Evolutionary conservation across 2,329 filamentous ascomycete genomes (phyloP).

Genomic region (Meredithiella fracta): DNA sequence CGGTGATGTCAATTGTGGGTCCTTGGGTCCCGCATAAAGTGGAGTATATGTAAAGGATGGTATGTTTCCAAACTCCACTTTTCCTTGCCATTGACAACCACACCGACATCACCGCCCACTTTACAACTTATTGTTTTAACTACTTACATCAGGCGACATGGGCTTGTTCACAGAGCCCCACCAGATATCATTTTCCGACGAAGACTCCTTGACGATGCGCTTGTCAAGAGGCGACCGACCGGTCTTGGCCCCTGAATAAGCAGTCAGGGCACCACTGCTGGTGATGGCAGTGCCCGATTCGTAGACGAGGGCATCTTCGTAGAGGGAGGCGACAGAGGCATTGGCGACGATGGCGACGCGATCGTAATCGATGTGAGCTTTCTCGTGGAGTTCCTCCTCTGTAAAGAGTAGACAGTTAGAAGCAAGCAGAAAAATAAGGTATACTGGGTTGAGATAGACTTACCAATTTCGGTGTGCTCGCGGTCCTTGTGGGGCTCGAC

Average conservation of each 20-base stretch:
- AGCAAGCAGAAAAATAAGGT: background rate
- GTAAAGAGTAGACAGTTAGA: constrained; percentile 14
- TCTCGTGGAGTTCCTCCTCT: constrained; percentile 92
- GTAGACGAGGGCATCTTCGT: constrained; percentile 94
- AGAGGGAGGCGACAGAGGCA: constrained; percentile 84
- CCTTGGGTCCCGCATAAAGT: background rate
- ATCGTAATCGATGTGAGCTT: constrained; percentile 97
- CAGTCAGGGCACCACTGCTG: constrained; percentile 82
- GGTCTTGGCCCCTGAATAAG: constrained; percentile 96
- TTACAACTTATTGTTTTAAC: background rate
- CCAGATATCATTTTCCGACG: constrained; percentile 87
- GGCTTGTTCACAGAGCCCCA: constrained; percentile 99
- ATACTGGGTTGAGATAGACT: constrained; percentile 15
- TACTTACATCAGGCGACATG: constrained; percentile 79
- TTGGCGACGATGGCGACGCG: constrained; percentile 94
- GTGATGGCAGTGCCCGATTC: constrained; percentile 97
- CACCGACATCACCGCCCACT: background rate
- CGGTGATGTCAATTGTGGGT: background rate
- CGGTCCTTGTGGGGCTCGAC: constrained; percentile 54
- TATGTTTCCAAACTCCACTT: background rate
- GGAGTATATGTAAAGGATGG: background rate
- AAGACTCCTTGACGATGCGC: constrained; percentile 83
- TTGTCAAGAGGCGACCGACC: constrained; percentile 94
- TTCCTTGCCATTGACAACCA: background rate
- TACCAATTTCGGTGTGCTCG: constrained; percentile 84